These are phyloP conservation scores for Aureoboletus auriporus DNA, from an alignment of 768 basidiomycete genomes.

Conservation along the genomic window DNA sequence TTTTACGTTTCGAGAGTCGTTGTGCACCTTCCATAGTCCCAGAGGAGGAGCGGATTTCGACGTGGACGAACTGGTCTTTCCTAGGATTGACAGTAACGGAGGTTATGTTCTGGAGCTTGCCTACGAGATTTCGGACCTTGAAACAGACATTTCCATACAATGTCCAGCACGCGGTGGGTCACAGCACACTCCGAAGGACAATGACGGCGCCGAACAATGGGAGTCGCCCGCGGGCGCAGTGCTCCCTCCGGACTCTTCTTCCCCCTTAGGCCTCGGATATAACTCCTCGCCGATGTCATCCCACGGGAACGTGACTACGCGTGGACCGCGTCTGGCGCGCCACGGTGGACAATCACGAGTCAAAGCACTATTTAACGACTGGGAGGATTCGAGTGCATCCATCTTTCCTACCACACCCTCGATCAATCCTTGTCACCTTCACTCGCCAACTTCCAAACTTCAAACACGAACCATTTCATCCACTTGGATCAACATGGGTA, in stretches of 20 bases:
- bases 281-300: background rate
- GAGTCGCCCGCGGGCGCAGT: conserved; percentile 3
- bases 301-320: background rate
- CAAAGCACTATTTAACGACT: conserved; percentile 3
- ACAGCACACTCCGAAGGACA: conserved; percentile 8
- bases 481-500: background rate
- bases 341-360: background rate
- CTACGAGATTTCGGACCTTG: background rate
- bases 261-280: conserved; percentile 3
- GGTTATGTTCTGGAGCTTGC: background rate
- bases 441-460: background rate
- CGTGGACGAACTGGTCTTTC: background rate
- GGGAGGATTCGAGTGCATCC: background rate
- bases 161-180: background rate
- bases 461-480: background rate
- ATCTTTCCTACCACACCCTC: background rate
- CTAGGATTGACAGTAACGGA: background rate
- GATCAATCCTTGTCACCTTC: background rate
- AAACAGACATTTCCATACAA: background rate
- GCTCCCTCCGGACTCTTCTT: conserved; percentile 22
- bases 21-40: background rate
- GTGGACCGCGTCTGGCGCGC: background rate
- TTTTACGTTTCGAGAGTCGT: background rate
- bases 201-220: background rate
- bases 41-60: background rate